phyloP scores from a whole-genome alignment of 208 protist species.

The Naegleria fowleri region DNA sequence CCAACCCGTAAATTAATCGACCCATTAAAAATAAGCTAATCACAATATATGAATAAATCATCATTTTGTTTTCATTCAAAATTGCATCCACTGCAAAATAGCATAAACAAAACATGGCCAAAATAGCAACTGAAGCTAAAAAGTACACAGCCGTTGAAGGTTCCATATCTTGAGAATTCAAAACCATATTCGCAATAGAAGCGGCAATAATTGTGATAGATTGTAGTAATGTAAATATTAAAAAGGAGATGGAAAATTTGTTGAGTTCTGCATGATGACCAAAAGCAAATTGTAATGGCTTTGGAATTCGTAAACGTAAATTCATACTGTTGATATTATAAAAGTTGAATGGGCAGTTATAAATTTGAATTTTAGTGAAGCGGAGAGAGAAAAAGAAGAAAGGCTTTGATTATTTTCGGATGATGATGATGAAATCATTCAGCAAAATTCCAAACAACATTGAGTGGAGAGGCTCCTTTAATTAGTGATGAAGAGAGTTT shows the following conservation, averaged over 20 bases:
- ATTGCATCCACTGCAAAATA: neutral
- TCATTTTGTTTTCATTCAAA: neutral
- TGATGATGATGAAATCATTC: no score
- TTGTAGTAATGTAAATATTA: neutral
- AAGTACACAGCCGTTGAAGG: neutral
- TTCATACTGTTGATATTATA: no score
- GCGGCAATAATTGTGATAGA: neutral
- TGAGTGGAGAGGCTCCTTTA: no score
- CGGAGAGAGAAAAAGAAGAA: no score
- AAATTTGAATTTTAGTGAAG: no score
- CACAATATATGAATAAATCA: neutral
- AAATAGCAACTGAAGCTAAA: neutral
- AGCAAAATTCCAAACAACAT: no score
- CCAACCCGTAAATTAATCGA: neutral
- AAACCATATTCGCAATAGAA: neutral
- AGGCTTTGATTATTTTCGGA: no score
- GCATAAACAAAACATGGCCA: neutral
- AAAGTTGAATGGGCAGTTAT: no score
- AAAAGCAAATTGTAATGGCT: no score
- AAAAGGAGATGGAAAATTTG: neutral
- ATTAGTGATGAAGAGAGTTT: no score
- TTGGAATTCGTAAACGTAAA: no score
- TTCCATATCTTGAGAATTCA: neutral
- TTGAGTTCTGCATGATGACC: no score
- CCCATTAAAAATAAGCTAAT: neutral